Percentiles rank a stretch among this genome's conserved stretches.
phyloP scores from a whole-genome alignment of 306 rosid species.

The Sesbania bispinosa region DNA sequence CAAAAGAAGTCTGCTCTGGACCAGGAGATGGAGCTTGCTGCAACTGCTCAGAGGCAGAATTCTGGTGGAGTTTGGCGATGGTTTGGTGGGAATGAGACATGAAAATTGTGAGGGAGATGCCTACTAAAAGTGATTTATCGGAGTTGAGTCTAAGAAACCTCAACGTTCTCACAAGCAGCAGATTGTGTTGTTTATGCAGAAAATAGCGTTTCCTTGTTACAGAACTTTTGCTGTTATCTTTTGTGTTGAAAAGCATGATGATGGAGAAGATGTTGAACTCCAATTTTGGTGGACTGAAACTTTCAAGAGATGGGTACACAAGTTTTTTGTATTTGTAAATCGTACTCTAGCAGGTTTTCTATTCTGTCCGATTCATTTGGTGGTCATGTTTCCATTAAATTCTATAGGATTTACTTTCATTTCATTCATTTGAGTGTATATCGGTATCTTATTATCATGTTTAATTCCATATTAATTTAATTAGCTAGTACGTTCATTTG shows the following conservation, averaged over 20 bases:
- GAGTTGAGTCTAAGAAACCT: slow-evolving; percentile 17
- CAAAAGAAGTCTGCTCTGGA: slow-evolving; percentile 74
- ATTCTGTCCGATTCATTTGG: slow-evolving; percentile 23
- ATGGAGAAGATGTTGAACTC: slow-evolving; percentile 21
- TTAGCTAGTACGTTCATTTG: background rate
- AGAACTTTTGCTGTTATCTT: slow-evolving; percentile 23
- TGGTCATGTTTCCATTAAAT: slow-evolving; percentile 4
- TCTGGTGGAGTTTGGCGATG: slow-evolving; percentile 92
- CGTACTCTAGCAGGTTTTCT: background rate
- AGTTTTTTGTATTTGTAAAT: slow-evolving; percentile 22
- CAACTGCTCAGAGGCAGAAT: slow-evolving; percentile 70
- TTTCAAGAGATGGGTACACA: slow-evolving; percentile 21
- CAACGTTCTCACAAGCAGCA: slow-evolving; percentile 9
- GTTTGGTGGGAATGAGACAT: slow-evolving; percentile 48
- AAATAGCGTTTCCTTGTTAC: slow-evolving; percentile 8
- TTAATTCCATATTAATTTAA: background rate
- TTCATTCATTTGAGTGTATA: slow-evolving; percentile 15
- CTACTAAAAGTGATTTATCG: slow-evolving; percentile 20
- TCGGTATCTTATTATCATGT: slow-evolving; percentile 17
- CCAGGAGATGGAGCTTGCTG: slow-evolving; percentile 57
- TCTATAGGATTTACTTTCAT: slow-evolving; percentile 13
- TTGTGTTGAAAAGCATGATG: slow-evolving; percentile 28
- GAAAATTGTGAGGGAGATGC: slow-evolving; percentile 8
- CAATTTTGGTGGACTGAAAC: slow-evolving; percentile 33
- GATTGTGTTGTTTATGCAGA: slow-evolving; percentile 23